Evolutionary conservation across 2,329 filamentous ascomycete genomes (phyloP).

Genomic region (Pseudopyricularia javanii): DNA sequence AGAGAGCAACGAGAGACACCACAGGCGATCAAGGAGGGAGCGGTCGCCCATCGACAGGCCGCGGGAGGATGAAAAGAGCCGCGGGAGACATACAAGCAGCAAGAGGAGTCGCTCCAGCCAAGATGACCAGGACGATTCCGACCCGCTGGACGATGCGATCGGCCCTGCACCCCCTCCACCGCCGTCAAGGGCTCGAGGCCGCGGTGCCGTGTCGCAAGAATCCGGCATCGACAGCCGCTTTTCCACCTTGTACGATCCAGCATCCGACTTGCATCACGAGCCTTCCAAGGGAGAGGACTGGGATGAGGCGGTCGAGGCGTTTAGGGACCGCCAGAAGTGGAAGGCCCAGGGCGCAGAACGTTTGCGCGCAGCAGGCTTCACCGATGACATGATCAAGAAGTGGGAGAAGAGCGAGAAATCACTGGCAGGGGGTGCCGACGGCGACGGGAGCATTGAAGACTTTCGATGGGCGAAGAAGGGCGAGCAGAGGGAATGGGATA

Average conservation of each 20-base stretch:
- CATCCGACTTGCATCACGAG: slow-evolving; percentile 34
- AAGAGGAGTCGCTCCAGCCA: slow-evolving; percentile 7
- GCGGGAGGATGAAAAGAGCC: slow-evolving; percentile 5
- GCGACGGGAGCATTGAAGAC: slow-evolving; percentile 47
- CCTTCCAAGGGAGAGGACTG: slow-evolving; percentile 37
- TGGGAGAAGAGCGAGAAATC: slow-evolving; percentile 44
- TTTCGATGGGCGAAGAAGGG: slow-evolving; percentile 63
- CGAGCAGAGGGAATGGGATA: slow-evolving; percentile 51
- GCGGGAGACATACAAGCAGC: slow-evolving; percentile 4
- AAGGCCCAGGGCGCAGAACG: slow-evolving; percentile 63
- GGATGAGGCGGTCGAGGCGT: slow-evolving; percentile 67
- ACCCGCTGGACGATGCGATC: slow-evolving; percentile 64
- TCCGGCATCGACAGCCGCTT: slow-evolving; percentile 75
- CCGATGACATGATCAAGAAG: slow-evolving; percentile 56
- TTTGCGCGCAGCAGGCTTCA: slow-evolving; percentile 66
- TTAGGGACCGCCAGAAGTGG: slow-evolving; percentile 70
- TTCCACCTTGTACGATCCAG: slow-evolving; percentile 49
- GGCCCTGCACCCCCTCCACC: slow-evolving; percentile 55
- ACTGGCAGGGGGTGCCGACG: slow-evolving; percentile 33
- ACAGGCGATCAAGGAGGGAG: slow-evolving; percentile 8
- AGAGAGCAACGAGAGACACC: slow-evolving; percentile 5
- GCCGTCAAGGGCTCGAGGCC: slow-evolving; percentile 47
- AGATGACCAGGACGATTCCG: slow-evolving; percentile 35
- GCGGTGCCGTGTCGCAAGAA: slow-evolving; percentile 48
- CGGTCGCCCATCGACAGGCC: slow-evolving; percentile 4